A percentile compares a stretch with the other conserved stretches of the same genome.
phyloP scores from a whole-genome alignment of 441 rosid species.

The Dalechampia spathulata region DNA sequence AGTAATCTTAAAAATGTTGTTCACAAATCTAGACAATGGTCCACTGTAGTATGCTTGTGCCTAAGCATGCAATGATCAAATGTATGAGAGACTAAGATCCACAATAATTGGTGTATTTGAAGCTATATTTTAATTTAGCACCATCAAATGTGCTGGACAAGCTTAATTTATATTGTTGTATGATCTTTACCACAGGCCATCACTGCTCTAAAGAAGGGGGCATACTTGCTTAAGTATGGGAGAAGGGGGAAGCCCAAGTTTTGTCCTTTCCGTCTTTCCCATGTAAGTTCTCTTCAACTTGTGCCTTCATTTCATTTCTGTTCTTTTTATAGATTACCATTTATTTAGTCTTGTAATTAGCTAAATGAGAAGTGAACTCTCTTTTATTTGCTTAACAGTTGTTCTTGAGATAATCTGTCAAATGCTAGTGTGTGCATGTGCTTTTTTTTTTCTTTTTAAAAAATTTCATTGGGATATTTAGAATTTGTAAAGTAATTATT shows the following conservation, averaged over 20 bases:
- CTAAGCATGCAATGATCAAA: not conserved
- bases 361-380: not conserved
- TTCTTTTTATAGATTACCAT: not conserved
- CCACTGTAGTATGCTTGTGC: not conserved
- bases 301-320: not conserved
- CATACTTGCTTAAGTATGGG: conserved; percentile 93
- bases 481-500: not conserved
- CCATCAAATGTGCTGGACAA: conserved; percentile 17
- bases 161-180: conserved; percentile 25
- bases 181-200: conserved; percentile 69
- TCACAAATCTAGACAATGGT: not conserved
- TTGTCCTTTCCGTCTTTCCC: conserved; percentile 96
- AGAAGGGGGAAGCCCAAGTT: conserved; percentile 98
- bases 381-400: not conserved
- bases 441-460: too few relatives aligned
- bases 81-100: too few relatives aligned
- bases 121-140: conserved; percentile 1
- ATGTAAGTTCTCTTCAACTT: conserved; percentile 44
- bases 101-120: conserved; percentile 6
- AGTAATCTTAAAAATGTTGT: not conserved
- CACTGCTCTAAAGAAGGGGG: conserved; percentile 92
- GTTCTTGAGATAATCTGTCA: not conserved
- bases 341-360: conserved; percentile 9
- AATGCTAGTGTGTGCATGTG: not conserved
- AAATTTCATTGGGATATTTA: not conserved